Conservation (phyloP, 1,139 yeast genomes). For the Meyerozyma carpophila region DNA sequence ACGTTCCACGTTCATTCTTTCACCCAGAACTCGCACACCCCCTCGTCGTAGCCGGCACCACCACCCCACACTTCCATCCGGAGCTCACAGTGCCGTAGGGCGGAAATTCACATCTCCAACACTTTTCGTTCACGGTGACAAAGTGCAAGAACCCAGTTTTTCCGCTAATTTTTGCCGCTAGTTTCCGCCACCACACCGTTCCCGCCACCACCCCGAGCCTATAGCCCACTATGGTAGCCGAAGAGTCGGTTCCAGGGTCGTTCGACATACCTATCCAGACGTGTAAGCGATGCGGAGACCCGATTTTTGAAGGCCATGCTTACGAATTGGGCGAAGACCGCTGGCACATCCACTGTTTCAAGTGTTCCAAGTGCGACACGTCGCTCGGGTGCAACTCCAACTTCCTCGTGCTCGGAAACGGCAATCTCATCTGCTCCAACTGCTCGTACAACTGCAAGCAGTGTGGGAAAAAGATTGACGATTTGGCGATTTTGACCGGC, state of each 20-base stretch:
- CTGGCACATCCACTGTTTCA: slow-evolving; percentile 93
- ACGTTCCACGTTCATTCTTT: neutral
- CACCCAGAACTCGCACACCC: too few relatives aligned
- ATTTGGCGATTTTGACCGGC: slow-evolving; percentile 92
- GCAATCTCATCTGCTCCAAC: slow-evolving; percentile 82
- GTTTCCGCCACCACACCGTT: neutral
- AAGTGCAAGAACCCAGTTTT: too few relatives aligned
- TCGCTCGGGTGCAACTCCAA: slow-evolving; percentile 83
- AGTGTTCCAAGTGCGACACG: slow-evolving; percentile 77
- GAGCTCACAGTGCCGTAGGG: too few relatives aligned
- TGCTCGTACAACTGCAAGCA: slow-evolving; percentile 88
- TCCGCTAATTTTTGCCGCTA: neutral
- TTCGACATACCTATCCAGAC: slow-evolving; percentile 15
- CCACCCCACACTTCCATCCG: too few relatives aligned
- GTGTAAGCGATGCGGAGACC: slow-evolving; percentile 38
- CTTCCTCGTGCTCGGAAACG: slow-evolving; percentile 87
- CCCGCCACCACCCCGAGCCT: neutral
- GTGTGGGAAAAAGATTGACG: slow-evolving; percentile 88
- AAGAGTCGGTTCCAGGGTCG: neutral
- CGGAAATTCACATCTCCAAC: too few relatives aligned
- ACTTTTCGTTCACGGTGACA: too few relatives aligned
- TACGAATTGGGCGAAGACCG: slow-evolving; percentile 84
- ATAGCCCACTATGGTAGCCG: neutral
- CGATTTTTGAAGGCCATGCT: slow-evolving; percentile 72
- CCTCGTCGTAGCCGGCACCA: too few relatives aligned